phyloP scores from a whole-genome alignment of 2,329 filamentous ascomycete species.

The Colletotrichum horii region DNA sequence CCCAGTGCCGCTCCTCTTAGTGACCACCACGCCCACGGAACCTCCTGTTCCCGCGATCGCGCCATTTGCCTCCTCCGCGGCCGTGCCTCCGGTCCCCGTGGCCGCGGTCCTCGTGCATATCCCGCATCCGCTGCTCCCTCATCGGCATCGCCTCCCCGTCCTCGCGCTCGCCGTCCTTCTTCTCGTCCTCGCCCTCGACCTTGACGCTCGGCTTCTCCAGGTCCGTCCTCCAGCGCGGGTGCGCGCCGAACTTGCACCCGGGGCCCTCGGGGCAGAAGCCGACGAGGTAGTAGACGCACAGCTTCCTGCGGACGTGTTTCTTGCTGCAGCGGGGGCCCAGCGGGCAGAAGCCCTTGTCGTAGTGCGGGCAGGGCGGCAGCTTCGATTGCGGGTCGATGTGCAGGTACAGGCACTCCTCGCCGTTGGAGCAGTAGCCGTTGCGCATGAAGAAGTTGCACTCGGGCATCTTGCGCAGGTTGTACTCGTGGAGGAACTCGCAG shows the following conservation, averaged over 20 bases:
- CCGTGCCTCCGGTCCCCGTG: slow-evolving; percentile 29
- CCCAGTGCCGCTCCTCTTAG: background rate
- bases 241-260: slow-evolving; percentile 78
- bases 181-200: slow-evolving; percentile 65
- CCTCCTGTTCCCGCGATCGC: slow-evolving; percentile 30
- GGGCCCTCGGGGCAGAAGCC: slow-evolving; percentile 90
- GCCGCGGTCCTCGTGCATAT: slow-evolving; percentile 45
- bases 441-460: slow-evolving; percentile 97
- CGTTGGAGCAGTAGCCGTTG: slow-evolving; percentile 94
- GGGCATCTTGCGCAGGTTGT: slow-evolving; percentile 97
- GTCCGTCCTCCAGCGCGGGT: slow-evolving; percentile 81
- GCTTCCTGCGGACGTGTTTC: slow-evolving; percentile 81
- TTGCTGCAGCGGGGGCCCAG: slow-evolving; percentile 87
- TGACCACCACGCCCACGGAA: slow-evolving; percentile 34
- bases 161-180: slow-evolving; percentile 58
- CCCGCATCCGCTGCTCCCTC: slow-evolving; percentile 33
- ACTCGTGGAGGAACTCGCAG: slow-evolving; percentile 98
- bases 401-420: slow-evolving; percentile 93
- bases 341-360: slow-evolving; percentile 93
- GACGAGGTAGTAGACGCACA: slow-evolving; percentile 87
- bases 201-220: slow-evolving; percentile 78
- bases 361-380: slow-evolving; percentile 84
- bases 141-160: slow-evolving; percentile 38
- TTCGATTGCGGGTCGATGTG: slow-evolving; percentile 86
- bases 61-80: slow-evolving; percentile 38